These are phyloP conservation scores for Colletotrichum cereale DNA, from an alignment of 2,329 filamentous ascomycete species.

Conservation along the genomic window DNA sequence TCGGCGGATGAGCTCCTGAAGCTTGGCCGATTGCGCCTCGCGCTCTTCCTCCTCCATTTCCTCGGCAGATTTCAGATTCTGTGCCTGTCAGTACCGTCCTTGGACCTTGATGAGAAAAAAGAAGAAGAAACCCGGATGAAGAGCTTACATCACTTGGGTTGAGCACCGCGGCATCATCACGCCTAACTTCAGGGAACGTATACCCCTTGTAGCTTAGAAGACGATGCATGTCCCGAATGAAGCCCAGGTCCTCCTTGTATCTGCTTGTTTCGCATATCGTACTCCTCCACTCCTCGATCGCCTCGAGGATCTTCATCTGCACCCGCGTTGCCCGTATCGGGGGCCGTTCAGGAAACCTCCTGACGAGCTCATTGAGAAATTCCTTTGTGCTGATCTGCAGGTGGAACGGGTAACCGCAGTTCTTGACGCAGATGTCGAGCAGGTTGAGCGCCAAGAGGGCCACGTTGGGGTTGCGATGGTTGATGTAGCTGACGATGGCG, in stretches of 20 bases:
- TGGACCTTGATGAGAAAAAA: not conserved
- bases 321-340: conserved; percentile 88
- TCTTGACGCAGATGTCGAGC: conserved; percentile 99
- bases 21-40: conserved; percentile 95
- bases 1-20: conserved; percentile 94
- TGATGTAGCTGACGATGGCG: conserved; percentile 93
- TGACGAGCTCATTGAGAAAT: conserved; percentile 97
- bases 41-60: conserved; percentile 99
- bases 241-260: conserved; percentile 97
- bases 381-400: conserved; percentile 99
- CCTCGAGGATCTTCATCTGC: conserved; percentile 91
- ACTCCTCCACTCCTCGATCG: conserved; percentile 97
- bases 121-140: not conserved
- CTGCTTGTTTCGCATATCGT: conserved; percentile 98
- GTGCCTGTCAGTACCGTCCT: conserved; percentile 32
- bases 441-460: conserved; percentile 89
- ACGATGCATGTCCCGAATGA: conserved; percentile 97
- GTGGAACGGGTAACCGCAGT: conserved; percentile 99
- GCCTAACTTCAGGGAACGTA: conserved; percentile 89
- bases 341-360: conserved; percentile 93
- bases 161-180: conserved; percentile 94
- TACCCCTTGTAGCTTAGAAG: conserved; percentile 97
- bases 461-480: conserved; percentile 97
- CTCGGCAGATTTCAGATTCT: conserved; percentile 96
- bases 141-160: conserved; percentile 92